Percentiles rank a stretch among this genome's conserved stretches.
These are phyloP conservation scores for Talinum fruticosum DNA, from an alignment of 148 eudicot genomes.

Conservation along the genomic window DNA sequence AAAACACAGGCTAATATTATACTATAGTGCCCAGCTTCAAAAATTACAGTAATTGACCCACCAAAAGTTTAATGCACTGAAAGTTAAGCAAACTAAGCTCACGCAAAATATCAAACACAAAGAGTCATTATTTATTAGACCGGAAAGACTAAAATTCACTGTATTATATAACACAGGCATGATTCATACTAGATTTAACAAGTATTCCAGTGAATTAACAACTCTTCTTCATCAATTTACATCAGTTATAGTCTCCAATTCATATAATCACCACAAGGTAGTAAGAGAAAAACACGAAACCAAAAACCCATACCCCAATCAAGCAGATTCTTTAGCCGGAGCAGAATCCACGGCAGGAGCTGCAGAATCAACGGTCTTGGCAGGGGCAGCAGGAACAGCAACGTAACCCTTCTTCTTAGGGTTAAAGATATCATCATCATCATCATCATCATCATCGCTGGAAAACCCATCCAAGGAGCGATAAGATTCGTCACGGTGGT, in stretches of 20 bases:
- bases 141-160: not conserved
- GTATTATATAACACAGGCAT: not conserved
- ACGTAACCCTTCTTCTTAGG: constrained; percentile 61
- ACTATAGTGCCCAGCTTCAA: no score
- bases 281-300: not conserved
- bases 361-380: not conserved
- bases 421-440: constrained; percentile 43
- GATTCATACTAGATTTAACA: not conserved
- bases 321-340: constrained; percentile 36
- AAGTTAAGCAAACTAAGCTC: not conserved
- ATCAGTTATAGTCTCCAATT: not conserved
- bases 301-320: constrained; percentile 9
- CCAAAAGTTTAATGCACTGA: not conserved
- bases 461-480: constrained; percentile 31
- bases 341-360: constrained; percentile 14
- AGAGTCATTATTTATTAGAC: not conserved
- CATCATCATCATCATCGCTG: constrained; percentile 31
- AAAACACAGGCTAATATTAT: not conserved
- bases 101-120: not conserved
- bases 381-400: constrained; percentile 32
- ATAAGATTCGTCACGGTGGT: constrained; percentile 33
- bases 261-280: not conserved
- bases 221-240: not conserved
- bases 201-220: constrained; percentile 1
- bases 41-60: not conserved